Evolutionary conservation across 2,329 filamentous ascomycete genomes (phyloP).

Genomic region (Lojkania enalia): DNA sequence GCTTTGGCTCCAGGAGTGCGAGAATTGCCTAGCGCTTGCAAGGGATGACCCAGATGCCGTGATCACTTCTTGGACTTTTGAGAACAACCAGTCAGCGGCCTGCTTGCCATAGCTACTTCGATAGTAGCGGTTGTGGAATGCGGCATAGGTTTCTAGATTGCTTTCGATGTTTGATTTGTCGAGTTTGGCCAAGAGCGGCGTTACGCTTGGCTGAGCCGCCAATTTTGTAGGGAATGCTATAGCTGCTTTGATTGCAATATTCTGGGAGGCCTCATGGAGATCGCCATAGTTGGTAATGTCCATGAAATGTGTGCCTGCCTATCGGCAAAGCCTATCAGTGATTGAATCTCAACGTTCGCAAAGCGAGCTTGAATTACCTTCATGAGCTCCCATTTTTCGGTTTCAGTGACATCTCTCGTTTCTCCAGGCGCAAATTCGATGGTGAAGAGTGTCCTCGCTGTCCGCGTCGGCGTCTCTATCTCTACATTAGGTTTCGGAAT

Average conservation of each 20-base stretch:
- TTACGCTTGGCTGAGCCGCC: constrained; percentile 17
- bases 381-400: constrained; percentile 82
- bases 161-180: constrained; percentile 23
- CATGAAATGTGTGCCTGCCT: constrained; percentile 29
- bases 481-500: not conserved
- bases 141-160: constrained; percentile 22
- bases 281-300: constrained; percentile 28
- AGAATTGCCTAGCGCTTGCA: constrained; percentile 72
- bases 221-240: constrained; percentile 19
- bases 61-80: constrained; percentile 71
- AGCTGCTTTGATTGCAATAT: constrained; percentile 9
- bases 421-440: constrained; percentile 4
- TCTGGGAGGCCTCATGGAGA: constrained; percentile 10
- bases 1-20: constrained; percentile 82
- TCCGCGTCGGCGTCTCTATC: not conserved
- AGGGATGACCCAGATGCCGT: constrained; percentile 66
- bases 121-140: constrained; percentile 31
- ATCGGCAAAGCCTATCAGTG: not conserved
- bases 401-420: constrained; percentile 4
- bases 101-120: constrained; percentile 61
- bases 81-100: constrained; percentile 83
- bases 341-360: not conserved
- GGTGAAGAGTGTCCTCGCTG: not conserved
- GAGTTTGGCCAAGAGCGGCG: constrained; percentile 21
- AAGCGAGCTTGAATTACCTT: constrained; percentile 55